These are phyloP conservation scores for Eucalyptus dawsonii DNA, from an alignment of 345 rosid genomes.

Conservation along the genomic window DNA sequence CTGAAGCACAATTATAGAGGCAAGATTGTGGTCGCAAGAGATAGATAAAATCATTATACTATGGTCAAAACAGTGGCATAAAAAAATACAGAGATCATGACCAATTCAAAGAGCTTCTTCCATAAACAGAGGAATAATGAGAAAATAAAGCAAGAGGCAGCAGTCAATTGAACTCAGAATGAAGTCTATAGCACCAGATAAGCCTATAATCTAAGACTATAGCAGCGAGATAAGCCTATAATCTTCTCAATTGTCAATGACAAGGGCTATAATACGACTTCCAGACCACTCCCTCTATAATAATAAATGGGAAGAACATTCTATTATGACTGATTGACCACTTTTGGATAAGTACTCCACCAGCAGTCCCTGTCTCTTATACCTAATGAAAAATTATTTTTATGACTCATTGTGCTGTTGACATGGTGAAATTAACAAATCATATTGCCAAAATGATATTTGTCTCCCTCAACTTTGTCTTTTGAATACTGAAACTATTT, in stretches of 20 bases:
- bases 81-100: not conserved
- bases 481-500: not conserved
- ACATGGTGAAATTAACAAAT: not conserved
- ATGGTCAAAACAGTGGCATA: not conserved
- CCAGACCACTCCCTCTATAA: not conserved
- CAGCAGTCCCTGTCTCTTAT: not conserved
- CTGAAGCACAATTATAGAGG: not conserved
- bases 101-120: not conserved
- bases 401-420: not conserved
- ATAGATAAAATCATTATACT: not conserved
- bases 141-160: not conserved
- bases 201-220: not conserved
- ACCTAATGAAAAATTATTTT: not conserved
- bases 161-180: not conserved
- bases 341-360: not conserved
- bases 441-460: not conserved
- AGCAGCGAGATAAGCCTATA: not conserved
- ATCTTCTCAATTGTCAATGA: not conserved
- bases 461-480: not conserved
- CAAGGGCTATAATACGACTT: not conserved
- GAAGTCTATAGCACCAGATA: not conserved
- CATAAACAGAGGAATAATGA: not conserved
- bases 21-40: not conserved
- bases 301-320: not conserved
- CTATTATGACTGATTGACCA: not conserved